phyloP scores from a whole-genome alignment of 495 filamentous ascomycete species.

The Penicillium fimorum region DNA sequence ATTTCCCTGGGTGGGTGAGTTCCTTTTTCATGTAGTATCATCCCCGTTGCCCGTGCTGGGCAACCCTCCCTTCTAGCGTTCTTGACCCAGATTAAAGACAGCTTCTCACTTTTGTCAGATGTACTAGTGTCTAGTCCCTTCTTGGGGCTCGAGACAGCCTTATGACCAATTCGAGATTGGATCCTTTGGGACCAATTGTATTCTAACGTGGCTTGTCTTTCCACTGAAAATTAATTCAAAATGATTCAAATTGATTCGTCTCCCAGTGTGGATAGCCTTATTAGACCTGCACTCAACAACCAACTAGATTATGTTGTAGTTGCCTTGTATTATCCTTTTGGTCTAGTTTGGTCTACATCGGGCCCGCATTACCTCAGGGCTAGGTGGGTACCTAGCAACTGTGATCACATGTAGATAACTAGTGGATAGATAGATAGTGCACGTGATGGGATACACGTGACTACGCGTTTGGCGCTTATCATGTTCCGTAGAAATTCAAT shows the following conservation, averaged over 20 bases:
- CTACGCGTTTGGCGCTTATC: constrained; percentile 15
- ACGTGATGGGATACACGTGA: constrained; percentile 17
- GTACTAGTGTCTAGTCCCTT: background rate
- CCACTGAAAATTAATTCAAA: constrained; percentile 14
- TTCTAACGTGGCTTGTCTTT: constrained; percentile 15
- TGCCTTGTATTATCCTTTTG: too few relatives aligned
- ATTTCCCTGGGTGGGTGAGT: constrained; percentile 27
- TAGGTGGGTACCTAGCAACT: too few relatives aligned
- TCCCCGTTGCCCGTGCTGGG: constrained; percentile 18
- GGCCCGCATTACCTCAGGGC: too few relatives aligned
- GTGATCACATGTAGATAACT: constrained; percentile 1
- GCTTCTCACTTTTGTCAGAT: background rate
- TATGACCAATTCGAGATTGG: constrained; percentile 12
- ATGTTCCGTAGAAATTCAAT: constrained; percentile 35
- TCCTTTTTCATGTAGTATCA: constrained; percentile 36
- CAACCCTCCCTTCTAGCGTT: constrained; percentile 32
- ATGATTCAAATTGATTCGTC: background rate
- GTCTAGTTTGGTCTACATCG: too few relatives aligned
- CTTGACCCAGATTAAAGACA: constrained; percentile 13
- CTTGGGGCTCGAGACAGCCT: background rate
- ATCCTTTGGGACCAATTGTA: constrained; percentile 19
- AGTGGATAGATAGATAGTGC: background rate
- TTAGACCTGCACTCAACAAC: background rate
- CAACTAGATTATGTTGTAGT: background rate
- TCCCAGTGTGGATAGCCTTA: background rate